Evolutionary conservation across 139 green algal genomes (phyloP).

Genomic region (Coelastrella sp.): DNA sequence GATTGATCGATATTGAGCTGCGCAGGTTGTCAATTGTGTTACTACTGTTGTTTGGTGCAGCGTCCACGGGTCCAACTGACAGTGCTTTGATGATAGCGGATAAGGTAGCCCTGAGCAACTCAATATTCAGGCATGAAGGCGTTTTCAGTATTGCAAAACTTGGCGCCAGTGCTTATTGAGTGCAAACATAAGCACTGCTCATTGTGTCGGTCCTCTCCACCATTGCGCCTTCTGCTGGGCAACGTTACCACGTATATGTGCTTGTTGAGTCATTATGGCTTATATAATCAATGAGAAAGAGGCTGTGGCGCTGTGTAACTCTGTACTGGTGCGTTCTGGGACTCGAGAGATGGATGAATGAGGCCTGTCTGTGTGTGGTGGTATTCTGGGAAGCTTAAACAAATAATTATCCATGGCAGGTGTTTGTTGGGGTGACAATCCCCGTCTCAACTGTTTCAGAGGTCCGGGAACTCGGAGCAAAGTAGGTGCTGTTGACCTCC

Average conservation of each 20-base stretch:
- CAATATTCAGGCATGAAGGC: not conserved
- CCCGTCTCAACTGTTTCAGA: not conserved
- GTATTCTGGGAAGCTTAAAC: not conserved
- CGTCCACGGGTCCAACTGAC: not conserved
- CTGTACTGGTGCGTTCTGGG: not conserved
- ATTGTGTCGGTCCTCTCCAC: not conserved
- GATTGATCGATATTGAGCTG: not conserved
- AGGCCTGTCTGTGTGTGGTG: not conserved
- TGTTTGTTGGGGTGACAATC: not conserved
- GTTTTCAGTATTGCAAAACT: not conserved
- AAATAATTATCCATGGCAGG: not conserved
- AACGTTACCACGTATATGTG: too few relatives aligned
- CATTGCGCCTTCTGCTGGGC: too few relatives aligned
- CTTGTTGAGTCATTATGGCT: too few relatives aligned
- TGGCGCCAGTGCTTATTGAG: not conserved
- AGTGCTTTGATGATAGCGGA: not conserved
- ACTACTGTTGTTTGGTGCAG: not conserved
- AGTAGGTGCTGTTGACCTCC: not conserved
- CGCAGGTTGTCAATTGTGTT: not conserved
- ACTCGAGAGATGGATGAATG: not conserved
- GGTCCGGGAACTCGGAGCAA: not conserved
- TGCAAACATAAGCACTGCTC: not conserved
- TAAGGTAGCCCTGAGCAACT: not conserved
- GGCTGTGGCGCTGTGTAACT: not conserved
- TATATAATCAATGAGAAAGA: not conserved